Evolutionary conservation across 2,329 filamentous ascomycete species (phyloP).

Genomic region (Claviceps cyperi): DNA sequence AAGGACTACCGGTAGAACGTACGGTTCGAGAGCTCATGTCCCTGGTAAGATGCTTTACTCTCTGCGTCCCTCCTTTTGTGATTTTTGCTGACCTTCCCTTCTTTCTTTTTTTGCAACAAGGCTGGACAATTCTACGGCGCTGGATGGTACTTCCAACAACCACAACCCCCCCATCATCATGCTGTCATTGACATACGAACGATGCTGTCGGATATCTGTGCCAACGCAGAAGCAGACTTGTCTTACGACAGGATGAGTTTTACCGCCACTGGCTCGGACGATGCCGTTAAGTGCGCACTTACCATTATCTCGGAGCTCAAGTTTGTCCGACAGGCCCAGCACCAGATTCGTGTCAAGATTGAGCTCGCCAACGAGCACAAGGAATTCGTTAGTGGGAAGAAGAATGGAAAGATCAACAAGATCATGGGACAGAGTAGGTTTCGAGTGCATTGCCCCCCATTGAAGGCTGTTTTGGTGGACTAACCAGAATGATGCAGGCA

Average conservation of each 20-base stretch:
- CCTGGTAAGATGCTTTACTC: constrained; percentile 42
- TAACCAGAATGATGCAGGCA: constrained; percentile 34
- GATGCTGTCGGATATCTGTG: constrained; percentile 93
- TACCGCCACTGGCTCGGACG: constrained; percentile 87
- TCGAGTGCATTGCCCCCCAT: neutral
- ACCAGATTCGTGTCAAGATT: constrained; percentile 94
- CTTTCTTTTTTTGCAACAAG: constrained; percentile 24
- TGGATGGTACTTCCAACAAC: constrained; percentile 83
- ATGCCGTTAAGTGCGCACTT: constrained; percentile 90
- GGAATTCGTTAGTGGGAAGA: constrained; percentile 98
- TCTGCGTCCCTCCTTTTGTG: too few relatives aligned
- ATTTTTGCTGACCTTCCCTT: neutral
- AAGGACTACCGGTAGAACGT: constrained; percentile 86
- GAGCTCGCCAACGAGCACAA: constrained; percentile 99
- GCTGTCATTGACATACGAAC: constrained; percentile 60
- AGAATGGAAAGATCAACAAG: constrained; percentile 99
- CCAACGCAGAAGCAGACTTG: constrained; percentile 88
- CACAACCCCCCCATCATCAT: constrained; percentile 48
- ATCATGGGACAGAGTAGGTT: constrained; percentile 88
- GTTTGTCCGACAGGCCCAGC: constrained; percentile 74
- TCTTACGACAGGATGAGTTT: constrained; percentile 92
- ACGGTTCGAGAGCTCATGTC: constrained; percentile 94
- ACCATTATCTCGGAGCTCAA: constrained; percentile 84
- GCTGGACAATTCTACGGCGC: constrained; percentile 96
- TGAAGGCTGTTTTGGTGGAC: neutral